A percentile compares a stretch with the other conserved stretches of the same genome.
Evolutionary conservation across 2,329 filamentous ascomycete genomes (phyloP).

Genomic region (Venturia nashicola): DNA sequence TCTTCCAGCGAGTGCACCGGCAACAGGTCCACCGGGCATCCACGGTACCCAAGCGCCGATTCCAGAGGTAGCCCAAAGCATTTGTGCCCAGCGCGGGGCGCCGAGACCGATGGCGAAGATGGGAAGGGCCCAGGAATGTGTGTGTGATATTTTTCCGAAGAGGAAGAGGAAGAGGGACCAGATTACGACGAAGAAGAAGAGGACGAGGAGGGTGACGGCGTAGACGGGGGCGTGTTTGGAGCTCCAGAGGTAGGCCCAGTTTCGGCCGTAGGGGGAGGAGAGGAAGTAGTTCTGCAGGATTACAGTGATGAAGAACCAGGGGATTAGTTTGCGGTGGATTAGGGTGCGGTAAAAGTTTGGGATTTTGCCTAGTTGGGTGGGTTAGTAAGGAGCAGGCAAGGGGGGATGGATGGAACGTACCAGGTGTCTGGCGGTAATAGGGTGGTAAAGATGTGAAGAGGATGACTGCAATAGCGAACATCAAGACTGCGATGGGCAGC

Average conservation of each 20-base stretch:
- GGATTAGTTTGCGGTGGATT: slow-evolving; percentile 49
- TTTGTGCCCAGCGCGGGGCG: slow-evolving; percentile 55
- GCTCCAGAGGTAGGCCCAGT: slow-evolving; percentile 52
- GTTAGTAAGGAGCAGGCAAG: background rate
- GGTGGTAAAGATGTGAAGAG: slow-evolving; percentile 50
- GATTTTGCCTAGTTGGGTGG: slow-evolving; percentile 37
- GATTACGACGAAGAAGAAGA: slow-evolving; percentile 41
- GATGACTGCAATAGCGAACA: slow-evolving; percentile 44
- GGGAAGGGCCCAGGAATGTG: slow-evolving; percentile 54
- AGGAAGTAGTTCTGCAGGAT: slow-evolving; percentile 57
- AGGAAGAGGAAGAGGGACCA: slow-evolving; percentile 42
- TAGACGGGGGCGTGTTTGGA: slow-evolving; percentile 43
- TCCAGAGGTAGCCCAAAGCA: slow-evolving; percentile 52
- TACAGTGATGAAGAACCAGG: slow-evolving; percentile 55
- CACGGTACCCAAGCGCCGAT: slow-evolving; percentile 52
- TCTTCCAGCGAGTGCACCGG: slow-evolving; percentile 44
- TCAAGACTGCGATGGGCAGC: slow-evolving; percentile 43
- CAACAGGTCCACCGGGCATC: slow-evolving; percentile 39
- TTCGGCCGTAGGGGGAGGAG: slow-evolving; percentile 52
- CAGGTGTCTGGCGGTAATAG: slow-evolving; percentile 49
- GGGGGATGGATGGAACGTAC: background rate
- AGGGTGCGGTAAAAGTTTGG: slow-evolving; percentile 54
- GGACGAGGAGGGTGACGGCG: slow-evolving; percentile 45
- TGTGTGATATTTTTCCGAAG: slow-evolving; percentile 42
- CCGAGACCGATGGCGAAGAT: slow-evolving; percentile 56